A percentile compares a stretch with the other conserved stretches of the same genome.
These are phyloP conservation scores for Globisporangium recalcitrans DNA, from an alignment of 352 stramenopile species.

Conservation along the genomic window DNA sequence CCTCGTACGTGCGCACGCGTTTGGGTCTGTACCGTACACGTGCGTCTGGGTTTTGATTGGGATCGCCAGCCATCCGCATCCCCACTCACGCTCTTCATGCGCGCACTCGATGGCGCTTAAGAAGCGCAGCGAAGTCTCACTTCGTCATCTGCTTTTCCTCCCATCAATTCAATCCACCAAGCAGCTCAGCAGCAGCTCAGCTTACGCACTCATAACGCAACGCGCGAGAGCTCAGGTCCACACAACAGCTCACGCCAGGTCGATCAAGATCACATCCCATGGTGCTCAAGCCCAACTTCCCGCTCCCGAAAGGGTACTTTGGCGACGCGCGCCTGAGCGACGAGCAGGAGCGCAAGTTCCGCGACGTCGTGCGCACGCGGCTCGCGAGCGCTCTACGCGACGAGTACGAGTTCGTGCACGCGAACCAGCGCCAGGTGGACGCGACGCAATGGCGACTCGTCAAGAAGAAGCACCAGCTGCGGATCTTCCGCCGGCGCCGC, in stretches of 20 bases:
- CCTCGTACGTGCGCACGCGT: neutral
- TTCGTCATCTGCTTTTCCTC: neutral
- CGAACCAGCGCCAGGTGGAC: constrained; percentile 27
- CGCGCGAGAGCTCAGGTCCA: neutral
- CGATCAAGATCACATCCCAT: neutral
- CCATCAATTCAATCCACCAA: neutral
- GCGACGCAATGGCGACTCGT: constrained; percentile 47
- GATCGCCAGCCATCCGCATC: neutral
- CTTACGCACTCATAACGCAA: neutral
- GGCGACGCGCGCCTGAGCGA: constrained; percentile 19
- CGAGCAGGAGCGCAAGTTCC: constrained; percentile 30
- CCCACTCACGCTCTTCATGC: neutral
- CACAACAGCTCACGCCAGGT: no score
- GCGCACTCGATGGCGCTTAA: no score
- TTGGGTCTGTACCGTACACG: neutral
- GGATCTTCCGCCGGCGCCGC: constrained; percentile 32
- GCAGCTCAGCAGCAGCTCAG: neutral
- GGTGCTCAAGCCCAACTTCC: constrained; percentile 17
- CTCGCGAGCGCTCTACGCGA: constrained; percentile 28
- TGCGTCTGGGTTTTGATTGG: neutral
- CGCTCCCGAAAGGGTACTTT: constrained; percentile 28
- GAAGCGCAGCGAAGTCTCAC: neutral
- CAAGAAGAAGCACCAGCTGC: constrained; percentile 30
- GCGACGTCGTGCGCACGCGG: constrained; percentile 23
- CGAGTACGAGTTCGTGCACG: constrained; percentile 22